Percentiles rank a stretch among this genome's conserved stretches.
phyloP scores from a whole-genome alignment of 495 filamentous ascomycete genomes.

The Trichoderma gamsii region DNA sequence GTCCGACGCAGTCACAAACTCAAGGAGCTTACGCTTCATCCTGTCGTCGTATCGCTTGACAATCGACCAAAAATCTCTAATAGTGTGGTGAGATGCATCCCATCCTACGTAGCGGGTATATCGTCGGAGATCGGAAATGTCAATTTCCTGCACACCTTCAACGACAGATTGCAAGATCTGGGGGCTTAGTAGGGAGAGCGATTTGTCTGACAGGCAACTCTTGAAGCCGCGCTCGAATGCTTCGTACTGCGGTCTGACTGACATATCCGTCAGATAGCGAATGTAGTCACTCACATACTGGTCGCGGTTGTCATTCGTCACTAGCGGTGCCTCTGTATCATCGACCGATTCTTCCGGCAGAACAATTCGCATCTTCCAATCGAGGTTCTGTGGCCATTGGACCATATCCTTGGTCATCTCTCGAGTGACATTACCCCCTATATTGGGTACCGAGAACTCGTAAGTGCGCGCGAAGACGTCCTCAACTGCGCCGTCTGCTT shows the following conservation, averaged over 20 bases:
- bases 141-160: conserved; percentile 74
- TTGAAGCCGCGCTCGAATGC: conserved; percentile 82
- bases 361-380: conserved; percentile 15
- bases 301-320: conserved; percentile 71
- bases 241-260: conserved; percentile 67
- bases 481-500: conserved; percentile 66
- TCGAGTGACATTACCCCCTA: conserved; percentile 48
- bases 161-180: conserved; percentile 66
- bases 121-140: conserved; percentile 61
- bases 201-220: conserved; percentile 62
- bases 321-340: conserved; percentile 49
- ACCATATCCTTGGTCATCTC: conserved; percentile 37
- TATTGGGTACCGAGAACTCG: conserved; percentile 71
- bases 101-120: conserved; percentile 76
- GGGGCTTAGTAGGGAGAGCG: conserved; percentile 65
- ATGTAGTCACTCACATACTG: conserved; percentile 86
- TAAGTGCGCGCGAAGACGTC: conserved; percentile 78
- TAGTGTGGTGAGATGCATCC: conserved; percentile 55
- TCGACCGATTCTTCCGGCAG: conserved; percentile 29
- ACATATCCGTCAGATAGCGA: conserved; percentile 71
- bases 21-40: conserved; percentile 66
- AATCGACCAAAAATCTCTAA: conserved; percentile 78
- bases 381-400: conserved; percentile 39
- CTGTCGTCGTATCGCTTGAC: conserved; percentile 61
- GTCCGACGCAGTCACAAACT: conserved; percentile 93